phyloP scores from a whole-genome alignment of 2,329 filamentous ascomycete genomes.

The Calonectria hawksworthii region DNA sequence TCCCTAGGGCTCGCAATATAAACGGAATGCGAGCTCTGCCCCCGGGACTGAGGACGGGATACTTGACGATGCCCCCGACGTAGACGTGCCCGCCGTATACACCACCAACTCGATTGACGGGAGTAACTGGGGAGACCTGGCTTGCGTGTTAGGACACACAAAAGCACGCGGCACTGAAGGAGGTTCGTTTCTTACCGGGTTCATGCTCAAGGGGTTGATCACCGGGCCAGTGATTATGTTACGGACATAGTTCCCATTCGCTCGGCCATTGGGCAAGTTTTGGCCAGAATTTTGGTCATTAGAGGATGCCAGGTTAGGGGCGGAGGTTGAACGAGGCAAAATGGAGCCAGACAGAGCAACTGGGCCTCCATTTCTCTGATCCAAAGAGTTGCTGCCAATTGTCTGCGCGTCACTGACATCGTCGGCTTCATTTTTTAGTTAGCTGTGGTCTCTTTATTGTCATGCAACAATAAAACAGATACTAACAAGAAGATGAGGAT shows the following conservation, averaged over 20 bases:
- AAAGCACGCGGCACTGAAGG: too few species aligned
- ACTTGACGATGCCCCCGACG: not conserved
- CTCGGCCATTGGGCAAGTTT: not conserved
- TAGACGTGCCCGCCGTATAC: not conserved
- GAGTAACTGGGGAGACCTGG: not conserved
- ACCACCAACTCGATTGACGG: not conserved
- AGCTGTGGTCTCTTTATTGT: not conserved
- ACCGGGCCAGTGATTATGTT: not conserved
- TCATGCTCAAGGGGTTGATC: not conserved
- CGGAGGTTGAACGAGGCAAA: not conserved
- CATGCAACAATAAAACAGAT: not conserved
- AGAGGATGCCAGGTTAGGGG: not conserved
- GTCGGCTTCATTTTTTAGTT: not conserved
- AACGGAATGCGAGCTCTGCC: not conserved
- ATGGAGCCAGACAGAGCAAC: not conserved
- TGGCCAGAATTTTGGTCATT: not conserved
- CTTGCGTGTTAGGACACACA: too few species aligned
- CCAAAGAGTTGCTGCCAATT: too few species aligned
- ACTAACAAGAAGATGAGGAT: not conserved
- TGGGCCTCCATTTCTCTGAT: not conserved
- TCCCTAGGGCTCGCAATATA: not conserved
- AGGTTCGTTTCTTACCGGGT: not conserved
- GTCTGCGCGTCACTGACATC: not conserved
- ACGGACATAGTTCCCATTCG: not conserved
- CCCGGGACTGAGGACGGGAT: not conserved